Evolutionary conservation across 1,284 basidiomycete species (phyloP).

Genomic region (Trichosporon sp.): DNA sequence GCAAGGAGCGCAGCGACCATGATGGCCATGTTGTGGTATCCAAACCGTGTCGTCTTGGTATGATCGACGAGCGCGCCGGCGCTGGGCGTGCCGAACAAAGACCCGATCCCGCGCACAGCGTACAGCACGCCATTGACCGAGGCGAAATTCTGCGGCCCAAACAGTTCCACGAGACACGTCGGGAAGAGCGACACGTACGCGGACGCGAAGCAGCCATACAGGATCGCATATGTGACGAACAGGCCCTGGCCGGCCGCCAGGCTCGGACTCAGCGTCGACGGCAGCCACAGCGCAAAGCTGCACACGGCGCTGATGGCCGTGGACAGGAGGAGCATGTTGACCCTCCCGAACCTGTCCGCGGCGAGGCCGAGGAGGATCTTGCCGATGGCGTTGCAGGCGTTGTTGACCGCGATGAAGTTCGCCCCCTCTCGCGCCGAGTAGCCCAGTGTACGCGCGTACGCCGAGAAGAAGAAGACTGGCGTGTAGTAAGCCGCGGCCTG

Average conservation of each 20-base stretch:
- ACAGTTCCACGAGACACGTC: constrained; percentile 42
- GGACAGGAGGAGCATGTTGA: constrained; percentile 51
- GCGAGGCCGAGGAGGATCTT: constrained; percentile 50
- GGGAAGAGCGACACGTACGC: constrained; percentile 47
- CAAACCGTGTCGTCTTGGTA: background rate
- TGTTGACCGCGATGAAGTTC: constrained; percentile 43
- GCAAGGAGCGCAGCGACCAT: constrained; percentile 31
- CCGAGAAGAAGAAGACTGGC: constrained; percentile 46
- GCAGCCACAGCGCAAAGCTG: constrained; percentile 43
- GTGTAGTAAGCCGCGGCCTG: constrained; percentile 45
- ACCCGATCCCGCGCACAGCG: constrained; percentile 39
- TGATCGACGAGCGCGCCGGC: constrained; percentile 34
- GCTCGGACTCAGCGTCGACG: constrained; percentile 30
- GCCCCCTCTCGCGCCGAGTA: constrained; percentile 35
- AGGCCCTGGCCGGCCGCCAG: constrained; percentile 32
- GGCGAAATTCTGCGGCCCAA: constrained; percentile 44
- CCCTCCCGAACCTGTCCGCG: constrained; percentile 49
- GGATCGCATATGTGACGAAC: constrained; percentile 40
- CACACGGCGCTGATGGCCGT: constrained; percentile 42
- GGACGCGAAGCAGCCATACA: constrained; percentile 38
- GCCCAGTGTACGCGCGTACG: constrained; percentile 40
- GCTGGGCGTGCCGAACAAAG: constrained; percentile 41
- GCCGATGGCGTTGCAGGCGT: constrained; percentile 47
- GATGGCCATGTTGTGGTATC: constrained; percentile 27
- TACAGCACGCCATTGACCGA: constrained; percentile 44